A percentile compares a stretch with the other conserved stretches of the same genome.
Conservation (phyloP, 345 rosid species). For the Combretum micranthum region DNA sequence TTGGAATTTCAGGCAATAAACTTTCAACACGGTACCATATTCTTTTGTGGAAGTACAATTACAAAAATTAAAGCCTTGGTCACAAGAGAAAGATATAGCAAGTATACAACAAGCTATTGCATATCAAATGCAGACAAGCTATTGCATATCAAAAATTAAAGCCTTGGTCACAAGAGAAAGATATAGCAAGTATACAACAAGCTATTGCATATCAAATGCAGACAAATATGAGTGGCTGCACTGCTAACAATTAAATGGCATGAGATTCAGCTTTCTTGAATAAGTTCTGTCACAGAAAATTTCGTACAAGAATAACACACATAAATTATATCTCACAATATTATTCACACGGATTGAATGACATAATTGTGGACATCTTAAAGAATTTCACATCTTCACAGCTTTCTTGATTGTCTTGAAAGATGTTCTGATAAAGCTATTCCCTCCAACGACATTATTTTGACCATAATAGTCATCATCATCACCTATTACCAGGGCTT, state of each 20-base stretch:
- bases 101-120: conserved; percentile 42
- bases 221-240: no score
- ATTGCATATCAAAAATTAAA: no score
- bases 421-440: conserved; percentile 70
- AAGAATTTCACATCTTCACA: conserved; percentile 32
- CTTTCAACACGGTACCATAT: no score
- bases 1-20: not conserved
- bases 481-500: conserved; percentile 56
- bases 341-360: not conserved
- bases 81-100: conserved; percentile 1
- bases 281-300: conserved; percentile 17
- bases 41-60: no score
- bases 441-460: conserved; percentile 34
- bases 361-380: not conserved
- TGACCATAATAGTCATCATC: conserved; percentile 31
- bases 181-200: conserved; percentile 28
- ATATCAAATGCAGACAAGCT: no score
- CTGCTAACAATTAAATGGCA: no score
- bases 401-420: conserved; percentile 65
- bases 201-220: conserved; percentile 25
- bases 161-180: not conserved
- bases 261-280: conserved; percentile 4
- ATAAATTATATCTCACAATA: no score
- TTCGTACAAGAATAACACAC: not conserved
- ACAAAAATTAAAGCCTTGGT: no score